Evolutionary conservation across 768 basidiomycete genomes (phyloP).

Genomic region (Boletus rex-veris): DNA sequence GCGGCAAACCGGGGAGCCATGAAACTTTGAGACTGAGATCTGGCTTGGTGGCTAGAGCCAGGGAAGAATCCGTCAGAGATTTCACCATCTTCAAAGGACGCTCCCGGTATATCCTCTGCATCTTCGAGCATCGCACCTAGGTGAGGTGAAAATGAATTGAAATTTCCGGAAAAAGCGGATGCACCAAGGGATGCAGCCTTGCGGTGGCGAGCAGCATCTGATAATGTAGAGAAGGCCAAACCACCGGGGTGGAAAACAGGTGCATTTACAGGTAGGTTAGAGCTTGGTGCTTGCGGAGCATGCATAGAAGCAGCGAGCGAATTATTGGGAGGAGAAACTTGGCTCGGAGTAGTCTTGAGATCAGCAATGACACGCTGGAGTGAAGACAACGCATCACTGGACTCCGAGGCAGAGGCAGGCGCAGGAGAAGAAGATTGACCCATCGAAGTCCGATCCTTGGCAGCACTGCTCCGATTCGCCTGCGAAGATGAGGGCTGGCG

Average conservation of each 20-base stretch:
- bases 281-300: constrained; percentile 41
- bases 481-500: constrained; percentile 57
- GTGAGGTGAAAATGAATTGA: constrained; percentile 73
- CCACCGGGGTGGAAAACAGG: constrained; percentile 75
- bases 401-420: constrained; percentile 52
- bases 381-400: constrained; percentile 79
- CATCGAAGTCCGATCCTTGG: constrained; percentile 45
- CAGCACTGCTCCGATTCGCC: constrained; percentile 47
- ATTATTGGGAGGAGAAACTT: constrained; percentile 37
- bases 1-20: constrained; percentile 87
- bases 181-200: constrained; percentile 76
- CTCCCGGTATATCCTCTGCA: constrained; percentile 56
- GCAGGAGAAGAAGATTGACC: constrained; percentile 42
- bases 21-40: constrained; percentile 79
- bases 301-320: constrained; percentile 43
- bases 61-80: constrained; percentile 56
- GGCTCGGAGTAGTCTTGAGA: constrained; percentile 74
- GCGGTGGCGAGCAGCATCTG: constrained; percentile 65
- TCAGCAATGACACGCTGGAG: constrained; percentile 94
- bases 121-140: constrained; percentile 84
- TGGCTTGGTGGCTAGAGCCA: constrained; percentile 57
- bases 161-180: constrained; percentile 53
- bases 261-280: constrained; percentile 61
- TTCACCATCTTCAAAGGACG: constrained; percentile 73
- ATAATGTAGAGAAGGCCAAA: constrained; percentile 44